phyloP scores from a whole-genome alignment of 345 rosid genomes.

The Syzygium aqueum region DNA sequence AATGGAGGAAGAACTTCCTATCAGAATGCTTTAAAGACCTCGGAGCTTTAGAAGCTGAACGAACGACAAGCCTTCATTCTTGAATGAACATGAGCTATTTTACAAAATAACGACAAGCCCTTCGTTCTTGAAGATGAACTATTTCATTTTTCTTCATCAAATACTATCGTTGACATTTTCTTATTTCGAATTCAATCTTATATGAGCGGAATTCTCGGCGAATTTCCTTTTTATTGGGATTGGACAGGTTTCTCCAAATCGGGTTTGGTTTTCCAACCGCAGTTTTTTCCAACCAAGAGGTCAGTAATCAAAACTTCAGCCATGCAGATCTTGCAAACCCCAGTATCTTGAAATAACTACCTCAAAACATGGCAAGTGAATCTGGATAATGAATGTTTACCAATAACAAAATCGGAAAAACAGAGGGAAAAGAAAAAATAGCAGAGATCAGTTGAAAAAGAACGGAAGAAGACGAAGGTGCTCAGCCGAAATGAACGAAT shows the following conservation, averaged over 20 bases:
- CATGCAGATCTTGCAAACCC: background rate
- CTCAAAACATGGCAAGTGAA: too few relatives aligned
- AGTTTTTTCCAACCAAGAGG: background rate
- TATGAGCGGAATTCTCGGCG: too few relatives aligned
- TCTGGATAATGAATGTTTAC: background rate
- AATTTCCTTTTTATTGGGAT: background rate
- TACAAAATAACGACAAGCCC: too few relatives aligned
- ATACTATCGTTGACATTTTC: background rate
- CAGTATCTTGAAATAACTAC: background rate
- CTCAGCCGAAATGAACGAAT: constrained; percentile 10
- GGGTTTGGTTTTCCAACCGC: too few relatives aligned
- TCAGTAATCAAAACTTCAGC: background rate
- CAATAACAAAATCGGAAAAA: background rate
- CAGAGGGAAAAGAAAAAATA: background rate
- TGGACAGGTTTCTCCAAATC: background rate
- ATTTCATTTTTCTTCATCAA: background rate
- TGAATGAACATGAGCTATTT: too few relatives aligned
- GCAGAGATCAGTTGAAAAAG: too few relatives aligned
- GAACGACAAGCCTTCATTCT: too few relatives aligned
- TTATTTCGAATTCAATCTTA: too few relatives aligned
- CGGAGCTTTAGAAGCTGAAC: too few relatives aligned
- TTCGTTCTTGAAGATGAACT: too few relatives aligned
- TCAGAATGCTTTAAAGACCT: background rate
- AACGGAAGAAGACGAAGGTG: constrained; percentile 5
- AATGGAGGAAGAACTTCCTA: background rate